phyloP scores from a whole-genome alignment of 768 basidiomycete species.

The Collybiopsis confluens region DNA sequence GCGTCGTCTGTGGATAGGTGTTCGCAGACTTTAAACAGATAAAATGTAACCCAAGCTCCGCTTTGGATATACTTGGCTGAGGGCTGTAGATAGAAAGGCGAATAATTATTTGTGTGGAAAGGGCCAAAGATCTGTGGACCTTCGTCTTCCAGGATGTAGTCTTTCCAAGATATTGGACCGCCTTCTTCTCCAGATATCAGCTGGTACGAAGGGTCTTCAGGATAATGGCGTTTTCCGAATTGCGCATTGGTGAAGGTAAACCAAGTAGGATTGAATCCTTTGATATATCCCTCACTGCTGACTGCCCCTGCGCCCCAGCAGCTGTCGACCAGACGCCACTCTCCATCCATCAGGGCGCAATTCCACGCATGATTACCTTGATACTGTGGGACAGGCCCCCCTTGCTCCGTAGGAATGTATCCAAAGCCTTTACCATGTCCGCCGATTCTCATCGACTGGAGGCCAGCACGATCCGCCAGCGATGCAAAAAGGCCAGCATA shows the following conservation, averaged over 20 bases:
- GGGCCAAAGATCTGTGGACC: constrained; percentile 31
- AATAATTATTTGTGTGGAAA: constrained; percentile 30
- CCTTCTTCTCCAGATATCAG: constrained; percentile 34
- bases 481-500: constrained; percentile 40
- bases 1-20: constrained; percentile 38
- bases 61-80: constrained; percentile 25
- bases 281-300: constrained; percentile 27
- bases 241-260: constrained; percentile 38
- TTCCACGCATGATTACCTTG: constrained; percentile 47
- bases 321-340: constrained; percentile 43
- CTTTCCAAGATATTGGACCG: constrained; percentile 36
- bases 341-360: constrained; percentile 36
- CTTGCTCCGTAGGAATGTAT: constrained; percentile 27
- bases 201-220: constrained; percentile 39
- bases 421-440: constrained; percentile 47
- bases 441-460: constrained; percentile 35
- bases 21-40: constrained; percentile 40
- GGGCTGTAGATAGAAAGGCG: constrained; percentile 31
- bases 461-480: constrained; percentile 33
- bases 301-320: constrained; percentile 49
- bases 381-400: constrained; percentile 30
- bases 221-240: constrained; percentile 42
- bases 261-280: constrained; percentile 35
- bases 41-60: constrained; percentile 33
- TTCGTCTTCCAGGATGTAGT: constrained; percentile 39